A percentile compares a stretch with the other conserved stretches of the same genome.
These are phyloP conservation scores for Austroboletus novae-zelandiae DNA, from an alignment of 1,284 basidiomycete species.

Conservation along the genomic window DNA sequence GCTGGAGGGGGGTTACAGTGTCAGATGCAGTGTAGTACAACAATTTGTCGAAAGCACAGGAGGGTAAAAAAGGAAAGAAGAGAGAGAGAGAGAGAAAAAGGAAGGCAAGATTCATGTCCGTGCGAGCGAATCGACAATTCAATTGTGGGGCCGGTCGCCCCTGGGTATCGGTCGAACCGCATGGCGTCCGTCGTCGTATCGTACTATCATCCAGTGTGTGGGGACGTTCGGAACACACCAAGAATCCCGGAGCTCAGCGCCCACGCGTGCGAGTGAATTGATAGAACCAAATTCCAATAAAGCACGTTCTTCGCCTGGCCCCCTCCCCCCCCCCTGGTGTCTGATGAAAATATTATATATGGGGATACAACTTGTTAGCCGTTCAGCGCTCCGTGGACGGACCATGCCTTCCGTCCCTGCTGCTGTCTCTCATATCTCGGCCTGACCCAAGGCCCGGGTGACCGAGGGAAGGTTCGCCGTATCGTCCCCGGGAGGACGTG, in stretches of 20 bases:
- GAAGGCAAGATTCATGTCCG: constrained; percentile 22
- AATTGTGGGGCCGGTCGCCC: not conserved
- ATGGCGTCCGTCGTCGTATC: not conserved
- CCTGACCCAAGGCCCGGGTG: constrained; percentile 14
- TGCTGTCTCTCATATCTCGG: constrained; percentile 29
- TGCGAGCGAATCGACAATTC: constrained; percentile 12
- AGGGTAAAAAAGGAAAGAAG: not conserved
- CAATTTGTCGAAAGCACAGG: not conserved
- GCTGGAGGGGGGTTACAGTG: not conserved
- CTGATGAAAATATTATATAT: constrained; percentile 1
- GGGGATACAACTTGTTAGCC: constrained; percentile 1
- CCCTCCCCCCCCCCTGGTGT: constrained; percentile 1
- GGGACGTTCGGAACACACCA: constrained; percentile 8
- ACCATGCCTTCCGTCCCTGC: constrained; percentile 28
- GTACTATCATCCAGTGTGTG: constrained; percentile 10
- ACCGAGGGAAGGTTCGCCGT: constrained; percentile 23
- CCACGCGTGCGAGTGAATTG: not conserved
- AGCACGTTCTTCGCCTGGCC: not conserved
- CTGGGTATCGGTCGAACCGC: not conserved
- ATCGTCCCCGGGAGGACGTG: constrained; percentile 28
- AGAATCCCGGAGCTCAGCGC: constrained; percentile 7
- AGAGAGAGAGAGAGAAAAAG: not conserved
- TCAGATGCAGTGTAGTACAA: not conserved
- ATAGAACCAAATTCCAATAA: constrained; percentile 4
- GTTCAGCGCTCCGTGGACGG: constrained; percentile 29